Conservation (phyloP, 176 grass and related monocot species). For the Aegilops umbellulata region DNA sequence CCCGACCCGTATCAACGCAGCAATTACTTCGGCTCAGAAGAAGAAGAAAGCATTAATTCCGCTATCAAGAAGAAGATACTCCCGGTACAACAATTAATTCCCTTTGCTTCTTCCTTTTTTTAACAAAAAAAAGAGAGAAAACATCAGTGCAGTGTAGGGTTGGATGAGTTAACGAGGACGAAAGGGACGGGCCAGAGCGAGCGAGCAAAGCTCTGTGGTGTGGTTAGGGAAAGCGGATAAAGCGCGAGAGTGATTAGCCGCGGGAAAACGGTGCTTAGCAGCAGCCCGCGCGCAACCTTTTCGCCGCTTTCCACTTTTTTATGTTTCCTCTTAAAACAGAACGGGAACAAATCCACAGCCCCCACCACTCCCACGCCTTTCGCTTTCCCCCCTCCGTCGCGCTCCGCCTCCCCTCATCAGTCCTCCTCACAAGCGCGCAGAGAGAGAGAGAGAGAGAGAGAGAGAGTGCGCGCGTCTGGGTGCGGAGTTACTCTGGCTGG, state of each 20-base stretch:
- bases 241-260: constrained; percentile 25
- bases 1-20: neutral
- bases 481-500: constrained; percentile 26
- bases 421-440: constrained; percentile 24
- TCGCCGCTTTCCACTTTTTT: neutral
- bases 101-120: neutral
- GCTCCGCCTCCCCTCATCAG: neutral
- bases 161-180: neutral
- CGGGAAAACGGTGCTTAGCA: neutral
- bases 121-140: neutral
- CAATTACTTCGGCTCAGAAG: neutral
- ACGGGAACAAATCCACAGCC: constrained; percentile 21
- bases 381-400: constrained; percentile 31
- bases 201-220: neutral
- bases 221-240: constrained; percentile 32
- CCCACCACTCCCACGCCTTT: constrained; percentile 20
- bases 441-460: neutral
- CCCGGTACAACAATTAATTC: neutral
- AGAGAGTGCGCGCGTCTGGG: neutral
- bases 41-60: neutral
- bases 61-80: neutral
- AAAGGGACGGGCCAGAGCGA: neutral
- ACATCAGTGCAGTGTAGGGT: no score
- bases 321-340: neutral
- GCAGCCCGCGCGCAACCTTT: constrained; percentile 18